These are phyloP conservation scores for Penicillium samsonianum DNA, from an alignment of 495 filamentous ascomycete species.

Conservation along the genomic window DNA sequence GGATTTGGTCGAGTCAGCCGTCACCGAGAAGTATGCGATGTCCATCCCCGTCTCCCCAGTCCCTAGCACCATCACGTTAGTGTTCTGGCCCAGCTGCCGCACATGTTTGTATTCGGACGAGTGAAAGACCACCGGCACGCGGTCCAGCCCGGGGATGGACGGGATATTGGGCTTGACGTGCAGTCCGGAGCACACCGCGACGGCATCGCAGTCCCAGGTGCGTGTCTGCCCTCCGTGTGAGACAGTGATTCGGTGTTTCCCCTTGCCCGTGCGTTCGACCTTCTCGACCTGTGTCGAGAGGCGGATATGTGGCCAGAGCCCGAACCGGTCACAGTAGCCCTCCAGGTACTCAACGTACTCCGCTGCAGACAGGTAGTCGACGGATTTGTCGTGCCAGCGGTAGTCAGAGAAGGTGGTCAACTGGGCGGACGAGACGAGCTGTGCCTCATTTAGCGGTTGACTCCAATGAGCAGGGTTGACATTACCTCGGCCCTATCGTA, in stretches of 20 bases:
- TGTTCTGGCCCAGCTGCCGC: constrained; percentile 16
- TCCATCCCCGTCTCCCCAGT: constrained; percentile 26
- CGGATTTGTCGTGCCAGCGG: constrained; percentile 17
- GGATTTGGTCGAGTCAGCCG: constrained; percentile 19
- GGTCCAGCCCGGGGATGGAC: constrained; percentile 18
- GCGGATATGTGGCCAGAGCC: constrained; percentile 13
- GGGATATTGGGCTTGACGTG: constrained; percentile 23
- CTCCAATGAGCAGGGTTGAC: neutral
- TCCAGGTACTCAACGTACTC: constrained; percentile 23
- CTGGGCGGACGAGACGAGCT: constrained; percentile 20
- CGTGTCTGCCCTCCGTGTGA: constrained; percentile 9
- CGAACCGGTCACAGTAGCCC: constrained; percentile 19
- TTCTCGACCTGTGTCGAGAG: constrained; percentile 15
- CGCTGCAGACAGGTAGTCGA: constrained; percentile 20
- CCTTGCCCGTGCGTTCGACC: constrained; percentile 7
- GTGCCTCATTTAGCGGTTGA: constrained; percentile 1
- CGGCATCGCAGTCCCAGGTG: constrained; percentile 18
- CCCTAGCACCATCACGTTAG: constrained; percentile 17
- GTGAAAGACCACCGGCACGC: constrained; percentile 22
- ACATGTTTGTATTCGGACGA: constrained; percentile 20
- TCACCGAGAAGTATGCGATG: constrained; percentile 25
- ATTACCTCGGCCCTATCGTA: constrained; percentile 20
- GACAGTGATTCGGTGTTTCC: neutral
- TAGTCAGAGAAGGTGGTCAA: constrained; percentile 25
- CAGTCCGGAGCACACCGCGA: constrained; percentile 23